A percentile compares a stretch with the other conserved stretches of the same genome.
Evolutionary conservation across 495 filamentous ascomycete species (phyloP).

Genomic region (Glonium stellatum): DNA sequence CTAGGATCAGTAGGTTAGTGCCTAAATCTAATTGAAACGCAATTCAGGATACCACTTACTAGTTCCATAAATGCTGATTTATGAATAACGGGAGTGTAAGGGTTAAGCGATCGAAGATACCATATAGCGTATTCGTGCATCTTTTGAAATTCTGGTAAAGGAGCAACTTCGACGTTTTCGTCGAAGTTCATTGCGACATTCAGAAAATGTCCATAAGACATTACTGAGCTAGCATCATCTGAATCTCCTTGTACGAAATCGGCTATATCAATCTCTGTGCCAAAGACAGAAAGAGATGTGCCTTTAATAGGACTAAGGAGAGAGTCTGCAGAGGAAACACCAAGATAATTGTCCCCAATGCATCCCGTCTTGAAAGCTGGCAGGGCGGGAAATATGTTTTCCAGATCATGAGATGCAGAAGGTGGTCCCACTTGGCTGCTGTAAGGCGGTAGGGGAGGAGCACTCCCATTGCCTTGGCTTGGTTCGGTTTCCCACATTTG

Average conservation of each 20-base stretch:
- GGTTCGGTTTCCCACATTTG: constrained; percentile 6
- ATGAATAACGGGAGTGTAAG: constrained; percentile 67
- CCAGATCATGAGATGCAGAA: constrained; percentile 12
- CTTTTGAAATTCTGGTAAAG: constrained; percentile 33
- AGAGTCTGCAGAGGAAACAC: constrained; percentile 58
- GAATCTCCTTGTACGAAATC: constrained; percentile 59
- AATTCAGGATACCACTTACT: constrained; percentile 41
- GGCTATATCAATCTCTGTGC: constrained; percentile 68
- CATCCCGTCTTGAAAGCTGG: constrained; percentile 48
- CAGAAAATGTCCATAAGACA: constrained; percentile 60
- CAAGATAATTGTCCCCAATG: constrained; percentile 62
- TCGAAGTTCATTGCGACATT: constrained; percentile 48
- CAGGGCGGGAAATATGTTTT: constrained; percentile 29
- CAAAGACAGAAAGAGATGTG: constrained; percentile 64
- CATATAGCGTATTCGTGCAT: constrained; percentile 58
- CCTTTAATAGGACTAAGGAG: constrained; percentile 67
- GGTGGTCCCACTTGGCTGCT: constrained; percentile 12
- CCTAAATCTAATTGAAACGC: not conserved
- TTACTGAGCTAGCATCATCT: constrained; percentile 56
- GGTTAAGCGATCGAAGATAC: constrained; percentile 64
- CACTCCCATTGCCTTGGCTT: not conserved
- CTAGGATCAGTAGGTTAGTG: constrained; percentile 33
- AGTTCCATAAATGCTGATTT: constrained; percentile 60
- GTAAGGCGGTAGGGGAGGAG: not conserved
- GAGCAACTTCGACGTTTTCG: constrained; percentile 9